Percentiles rank a stretch among this genome's conserved stretches.
Evolutionary conservation across 2,329 filamentous ascomycete genomes (phyloP).

Genomic region (Cercospora beticola): DNA sequence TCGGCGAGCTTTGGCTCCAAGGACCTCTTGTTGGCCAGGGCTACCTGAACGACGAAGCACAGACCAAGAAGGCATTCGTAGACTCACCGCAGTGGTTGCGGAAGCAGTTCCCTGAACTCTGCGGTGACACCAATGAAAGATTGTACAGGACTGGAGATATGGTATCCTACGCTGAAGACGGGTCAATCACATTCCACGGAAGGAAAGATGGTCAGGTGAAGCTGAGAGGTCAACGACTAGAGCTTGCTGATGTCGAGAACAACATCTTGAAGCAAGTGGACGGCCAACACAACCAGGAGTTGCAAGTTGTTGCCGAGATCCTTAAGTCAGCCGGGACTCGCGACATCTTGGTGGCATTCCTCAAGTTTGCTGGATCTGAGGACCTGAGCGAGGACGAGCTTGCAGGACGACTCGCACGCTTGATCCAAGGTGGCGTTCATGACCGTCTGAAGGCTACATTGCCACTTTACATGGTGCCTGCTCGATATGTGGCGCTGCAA

Average conservation of each 20-base stretch:
- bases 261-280: background rate
- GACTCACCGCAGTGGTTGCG: background rate
- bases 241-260: constrained; percentile 56
- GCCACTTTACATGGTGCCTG: constrained; percentile 74
- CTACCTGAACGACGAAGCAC: constrained; percentile 17
- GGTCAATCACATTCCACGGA: constrained; percentile 48
- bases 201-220: constrained; percentile 64
- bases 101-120: background rate
- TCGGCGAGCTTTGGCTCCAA: constrained; percentile 11
- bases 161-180: constrained; percentile 54
- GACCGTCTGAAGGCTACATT: constrained; percentile 34
- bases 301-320: constrained; percentile 3
- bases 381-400: background rate
- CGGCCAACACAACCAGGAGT: background rate
- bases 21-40: constrained; percentile 10
- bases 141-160: constrained; percentile 54
- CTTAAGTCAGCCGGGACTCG: background rate
- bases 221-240: constrained; percentile 63
- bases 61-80: background rate
- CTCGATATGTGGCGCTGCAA: constrained; percentile 66
- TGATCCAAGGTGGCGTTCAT: constrained; percentile 39
- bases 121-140: background rate
- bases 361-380: background rate
- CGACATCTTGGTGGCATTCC: background rate
- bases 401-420: background rate